Conservation (phyloP, 176 grass and related monocot genomes). For the Urochloa ruziziensis region DNA sequence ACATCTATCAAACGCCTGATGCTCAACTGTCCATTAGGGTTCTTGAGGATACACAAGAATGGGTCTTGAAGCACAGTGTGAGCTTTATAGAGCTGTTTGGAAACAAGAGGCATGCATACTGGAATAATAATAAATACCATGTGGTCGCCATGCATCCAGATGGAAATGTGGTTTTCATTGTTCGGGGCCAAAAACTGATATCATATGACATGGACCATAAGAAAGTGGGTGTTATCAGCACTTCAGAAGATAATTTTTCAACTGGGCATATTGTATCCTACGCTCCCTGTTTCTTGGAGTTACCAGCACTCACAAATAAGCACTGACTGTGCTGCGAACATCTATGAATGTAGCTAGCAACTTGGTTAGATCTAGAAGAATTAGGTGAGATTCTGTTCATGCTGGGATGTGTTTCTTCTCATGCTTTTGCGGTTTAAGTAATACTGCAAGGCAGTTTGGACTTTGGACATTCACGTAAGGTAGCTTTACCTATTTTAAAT, state of each 20-base stretch:
- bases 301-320: not conserved
- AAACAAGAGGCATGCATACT: not conserved
- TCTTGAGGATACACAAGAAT: not conserved
- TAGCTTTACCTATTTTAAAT: not conserved
- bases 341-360: not conserved
- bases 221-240: not conserved
- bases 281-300: not conserved
- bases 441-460: not conserved
- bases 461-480: not conserved
- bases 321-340: not conserved
- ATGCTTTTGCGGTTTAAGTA: not conserved
- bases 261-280: not conserved
- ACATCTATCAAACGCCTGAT: not conserved
- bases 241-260: too few relatives aligned
- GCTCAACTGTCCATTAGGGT: not conserved
- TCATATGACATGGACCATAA: slow-evolving; percentile 13
- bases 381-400: not conserved
- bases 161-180: not conserved
- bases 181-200: not conserved
- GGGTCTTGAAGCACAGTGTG: not conserved
- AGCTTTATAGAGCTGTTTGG: not conserved
- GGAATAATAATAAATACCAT: not conserved
- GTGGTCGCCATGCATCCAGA: not conserved
- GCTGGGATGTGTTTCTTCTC: not conserved
- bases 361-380: not conserved